phyloP scores from a whole-genome alignment of 2,329 filamentous ascomycete genomes.

The Cordyceps javanica region DNA sequence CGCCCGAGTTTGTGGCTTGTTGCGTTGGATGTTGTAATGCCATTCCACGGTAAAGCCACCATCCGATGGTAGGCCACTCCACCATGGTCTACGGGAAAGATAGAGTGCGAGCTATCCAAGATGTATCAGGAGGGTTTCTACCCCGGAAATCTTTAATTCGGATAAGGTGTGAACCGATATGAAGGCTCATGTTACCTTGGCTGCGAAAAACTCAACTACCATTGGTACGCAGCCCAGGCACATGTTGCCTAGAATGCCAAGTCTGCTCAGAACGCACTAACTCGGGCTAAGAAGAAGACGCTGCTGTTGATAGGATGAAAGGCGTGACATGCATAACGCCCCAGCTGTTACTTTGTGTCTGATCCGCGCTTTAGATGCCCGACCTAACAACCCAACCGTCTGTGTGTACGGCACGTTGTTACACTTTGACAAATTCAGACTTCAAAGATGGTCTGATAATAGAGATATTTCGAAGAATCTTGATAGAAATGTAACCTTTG shows the following conservation, averaged over 20 bases:
- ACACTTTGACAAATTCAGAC: neutral
- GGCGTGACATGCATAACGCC: neutral
- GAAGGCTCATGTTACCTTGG: conserved; percentile 1
- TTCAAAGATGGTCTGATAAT: neutral
- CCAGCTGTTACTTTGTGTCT: neutral
- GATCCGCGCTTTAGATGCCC: conserved; percentile 3
- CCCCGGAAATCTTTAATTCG: conserved; percentile 4
- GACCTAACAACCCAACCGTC: neutral
- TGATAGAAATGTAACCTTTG: neutral
- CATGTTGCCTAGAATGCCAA: conserved; percentile 1
- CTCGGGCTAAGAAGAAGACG: neutral
- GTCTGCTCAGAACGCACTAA: neutral
- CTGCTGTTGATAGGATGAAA: neutral
- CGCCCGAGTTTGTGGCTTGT: neutral
- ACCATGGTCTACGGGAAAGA: neutral
- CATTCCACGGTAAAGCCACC: neutral
- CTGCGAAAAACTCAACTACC: no score
- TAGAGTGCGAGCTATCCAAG: neutral
- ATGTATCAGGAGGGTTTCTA: conserved; percentile 11
- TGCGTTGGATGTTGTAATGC: neutral
- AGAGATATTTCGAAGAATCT: neutral
- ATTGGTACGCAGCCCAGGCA: neutral
- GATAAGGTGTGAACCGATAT: conserved; percentile 11
- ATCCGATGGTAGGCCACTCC: neutral
- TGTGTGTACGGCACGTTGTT: neutral